Percentiles rank a stretch among this genome's conserved stretches.
Conservation (phyloP, 106 monocot genomes). For the Iris macrosiphon region DNA sequence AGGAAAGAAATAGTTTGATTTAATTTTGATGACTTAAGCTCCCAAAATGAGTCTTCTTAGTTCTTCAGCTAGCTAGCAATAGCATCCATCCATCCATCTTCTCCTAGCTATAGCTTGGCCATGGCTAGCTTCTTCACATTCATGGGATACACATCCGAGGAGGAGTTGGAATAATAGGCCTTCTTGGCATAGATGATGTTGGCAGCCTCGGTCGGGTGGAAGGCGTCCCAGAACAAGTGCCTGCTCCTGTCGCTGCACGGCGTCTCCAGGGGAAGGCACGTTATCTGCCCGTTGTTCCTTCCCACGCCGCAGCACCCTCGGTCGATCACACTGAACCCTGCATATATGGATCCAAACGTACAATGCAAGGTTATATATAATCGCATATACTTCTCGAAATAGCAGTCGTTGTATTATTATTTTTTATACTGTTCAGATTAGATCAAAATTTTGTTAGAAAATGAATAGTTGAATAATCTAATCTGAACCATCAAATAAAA, state of each 20-base stretch:
- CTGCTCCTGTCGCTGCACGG: conserved; percentile 50
- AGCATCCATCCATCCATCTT: too few species aligned
- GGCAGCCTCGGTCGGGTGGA: conserved; percentile 78
- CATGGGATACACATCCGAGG: conserved; percentile 53
- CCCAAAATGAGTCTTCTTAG: too few species aligned
- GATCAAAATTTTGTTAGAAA: neutral
- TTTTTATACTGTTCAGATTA: neutral
- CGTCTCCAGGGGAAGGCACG: conserved; percentile 62
- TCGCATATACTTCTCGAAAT: too few species aligned
- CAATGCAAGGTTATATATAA: neutral
- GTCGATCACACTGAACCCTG: conserved; percentile 56
- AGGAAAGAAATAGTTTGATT: too few species aligned
- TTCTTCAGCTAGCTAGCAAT: too few species aligned
- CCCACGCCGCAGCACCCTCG: conserved; percentile 88
- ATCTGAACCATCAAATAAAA: neutral
- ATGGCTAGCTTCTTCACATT: conserved; percentile 62
- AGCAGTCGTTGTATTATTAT: too few species aligned
- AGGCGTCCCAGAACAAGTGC: conserved; percentile 89
- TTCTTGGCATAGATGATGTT: conserved; percentile 61
- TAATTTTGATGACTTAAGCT: too few species aligned
- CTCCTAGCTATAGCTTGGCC: too few species aligned
- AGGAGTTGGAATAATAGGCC: conserved; percentile 53
- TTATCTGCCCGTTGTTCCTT: conserved; percentile 88
- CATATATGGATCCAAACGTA: neutral
- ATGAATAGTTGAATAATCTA: neutral